Percentiles rank a stretch among this genome's conserved stretches.
These are phyloP conservation scores for Neurospora pannonica DNA, from an alignment of 495 filamentous ascomycete species.

Conservation along the genomic window DNA sequence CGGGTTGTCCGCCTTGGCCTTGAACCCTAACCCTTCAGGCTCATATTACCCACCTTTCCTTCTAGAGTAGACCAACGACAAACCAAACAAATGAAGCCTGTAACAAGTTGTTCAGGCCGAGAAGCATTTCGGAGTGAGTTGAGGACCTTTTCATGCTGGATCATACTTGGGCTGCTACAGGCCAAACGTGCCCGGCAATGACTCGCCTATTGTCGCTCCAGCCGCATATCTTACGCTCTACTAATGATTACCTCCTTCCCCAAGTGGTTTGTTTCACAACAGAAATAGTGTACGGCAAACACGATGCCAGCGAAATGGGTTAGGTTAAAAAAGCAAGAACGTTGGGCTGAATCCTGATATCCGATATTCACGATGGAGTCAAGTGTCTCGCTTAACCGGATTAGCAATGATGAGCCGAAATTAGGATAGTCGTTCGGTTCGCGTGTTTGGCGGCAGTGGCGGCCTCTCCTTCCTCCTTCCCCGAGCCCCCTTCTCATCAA, in stretches of 20 bases:
- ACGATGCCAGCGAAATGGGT: not conserved
- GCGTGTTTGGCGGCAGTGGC: not conserved
- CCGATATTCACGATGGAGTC: not conserved
- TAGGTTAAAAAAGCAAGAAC: not conserved
- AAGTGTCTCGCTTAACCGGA: not conserved
- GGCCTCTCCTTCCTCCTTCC: not conserved
- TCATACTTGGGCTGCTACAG: not conserved
- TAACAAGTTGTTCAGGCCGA: not conserved
- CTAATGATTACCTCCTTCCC: not conserved
- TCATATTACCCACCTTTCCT: not conserved
- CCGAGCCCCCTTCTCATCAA: not conserved
- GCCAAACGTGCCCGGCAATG: not conserved
- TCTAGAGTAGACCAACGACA: not conserved
- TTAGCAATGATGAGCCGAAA: not conserved
- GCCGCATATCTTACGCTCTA: not conserved
- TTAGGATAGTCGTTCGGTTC: not conserved
- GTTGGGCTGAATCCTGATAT: not conserved
- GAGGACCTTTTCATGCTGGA: not conserved
- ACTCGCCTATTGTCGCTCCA: not conserved
- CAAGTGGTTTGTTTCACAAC: not conserved
- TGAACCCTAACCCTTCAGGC: not conserved
- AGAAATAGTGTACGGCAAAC: not conserved
- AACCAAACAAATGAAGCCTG: not conserved
- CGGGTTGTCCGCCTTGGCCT: not conserved
- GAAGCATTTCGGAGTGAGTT: not conserved